Evolutionary conservation across 108 stramenopile species (phyloP), one percentile per base, ranked within the genome.

Genomic region (Ochromonas danica): DNA sequence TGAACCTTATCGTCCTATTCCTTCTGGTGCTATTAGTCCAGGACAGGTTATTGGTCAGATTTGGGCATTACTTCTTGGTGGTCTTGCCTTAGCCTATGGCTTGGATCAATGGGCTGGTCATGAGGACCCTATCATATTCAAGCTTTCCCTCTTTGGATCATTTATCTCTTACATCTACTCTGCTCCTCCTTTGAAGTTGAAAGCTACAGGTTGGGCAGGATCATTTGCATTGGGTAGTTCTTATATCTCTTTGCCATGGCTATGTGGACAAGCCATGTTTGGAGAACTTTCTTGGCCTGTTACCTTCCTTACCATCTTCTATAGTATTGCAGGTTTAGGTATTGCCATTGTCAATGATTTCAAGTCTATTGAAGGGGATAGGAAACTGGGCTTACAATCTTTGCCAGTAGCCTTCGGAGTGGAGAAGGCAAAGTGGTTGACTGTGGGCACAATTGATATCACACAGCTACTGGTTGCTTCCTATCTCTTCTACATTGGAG

Each of bases 301-400:
- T 39, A 70, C 79, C 27, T 40, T 82, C 40, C 43, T 84, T 31
- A 84, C 83, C 14, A 83, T 94, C 71, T 85, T 93, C 40, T 96
- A 95, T 88, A 93, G 93, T 1, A 91, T 95, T 83, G 94, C 96
- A 51, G 96, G 96, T 38, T 85, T 96, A 31, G 93, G 93, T 38
- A 94, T 94, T 82, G 96, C 94, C 40, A 95, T 96, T 83, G 94
- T 96, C 17, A 96, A 96, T 84, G 96, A 96, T 80, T 96, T 96
- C 88, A 96, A 96, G 88, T 94, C 93, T 36, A 93, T 96, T 62
- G 95, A 96, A 39, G 35, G 65, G 17, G 35, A 39, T 38, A 70
- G 65, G 65, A 14, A 51, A 51, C 84, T 96, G 80, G 96, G 96
- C 78, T 84, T 96, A 57, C 86, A 94, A 62, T 94, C 94, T 33